Percentiles rank a stretch among this genome's conserved stretches.
phyloP scores from a whole-genome alignment of 2,329 filamentous ascomycete genomes.

The Phoma herbarum region DNA sequence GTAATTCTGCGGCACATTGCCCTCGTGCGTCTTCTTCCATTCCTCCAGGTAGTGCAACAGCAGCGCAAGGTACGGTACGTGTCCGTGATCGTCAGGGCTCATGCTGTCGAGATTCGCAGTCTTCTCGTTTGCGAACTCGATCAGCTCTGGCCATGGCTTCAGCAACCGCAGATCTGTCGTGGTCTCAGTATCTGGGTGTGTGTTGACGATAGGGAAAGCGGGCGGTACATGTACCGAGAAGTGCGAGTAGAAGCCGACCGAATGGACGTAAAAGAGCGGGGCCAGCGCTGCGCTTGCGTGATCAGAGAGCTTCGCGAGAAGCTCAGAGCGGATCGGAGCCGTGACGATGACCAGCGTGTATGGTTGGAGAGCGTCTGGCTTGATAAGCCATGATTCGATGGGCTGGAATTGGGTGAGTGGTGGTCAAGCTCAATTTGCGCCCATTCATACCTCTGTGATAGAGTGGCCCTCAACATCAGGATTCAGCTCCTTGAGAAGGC shows the following conservation, averaged over 20 bases:
- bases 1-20: slow-evolving; percentile 75
- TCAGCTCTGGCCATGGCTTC: slow-evolving; percentile 84
- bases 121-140: slow-evolving; percentile 71
- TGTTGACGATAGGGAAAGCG: slow-evolving; percentile 93
- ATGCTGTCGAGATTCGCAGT: slow-evolving; percentile 74
- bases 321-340: slow-evolving; percentile 64
- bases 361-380: slow-evolving; percentile 53
- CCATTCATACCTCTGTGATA: slow-evolving; percentile 60
- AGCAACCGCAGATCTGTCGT: slow-evolving; percentile 86
- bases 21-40: slow-evolving; percentile 78
- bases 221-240: slow-evolving; percentile 81
- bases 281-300: slow-evolving; percentile 67
- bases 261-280: slow-evolving; percentile 84
- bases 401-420: slow-evolving; percentile 47
- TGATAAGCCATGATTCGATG: slow-evolving; percentile 55
- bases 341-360: slow-evolving; percentile 70
- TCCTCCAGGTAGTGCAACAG: slow-evolving; percentile 81
- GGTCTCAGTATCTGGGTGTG: slow-evolving; percentile 87
- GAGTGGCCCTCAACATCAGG: slow-evolving; percentile 86
- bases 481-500: slow-evolving; percentile 85
- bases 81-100: slow-evolving; percentile 83
- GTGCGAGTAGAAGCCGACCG: slow-evolving; percentile 89
- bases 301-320: slow-evolving; percentile 60
- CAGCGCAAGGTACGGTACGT: slow-evolving; percentile 86
- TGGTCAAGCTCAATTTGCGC: not conserved